Conservation (phyloP, 1,139 yeast genomes). For the Sugiyamaella grinbergsii region DNA sequence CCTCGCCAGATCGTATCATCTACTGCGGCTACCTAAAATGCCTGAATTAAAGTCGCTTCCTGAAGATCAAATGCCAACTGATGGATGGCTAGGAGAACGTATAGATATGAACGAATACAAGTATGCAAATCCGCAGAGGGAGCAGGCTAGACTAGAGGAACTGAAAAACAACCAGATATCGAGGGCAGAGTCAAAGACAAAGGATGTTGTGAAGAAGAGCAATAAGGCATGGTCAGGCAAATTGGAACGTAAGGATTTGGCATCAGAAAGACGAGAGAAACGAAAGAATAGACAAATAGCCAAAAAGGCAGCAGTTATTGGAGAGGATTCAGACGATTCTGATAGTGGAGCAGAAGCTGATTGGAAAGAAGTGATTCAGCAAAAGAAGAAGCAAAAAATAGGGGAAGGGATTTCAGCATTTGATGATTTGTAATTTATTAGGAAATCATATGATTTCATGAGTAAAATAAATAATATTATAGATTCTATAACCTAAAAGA, state of each 20-base stretch:
- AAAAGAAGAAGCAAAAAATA: conserved; percentile 59
- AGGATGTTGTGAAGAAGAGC: conserved; percentile 60
- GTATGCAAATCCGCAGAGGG: conserved; percentile 67
- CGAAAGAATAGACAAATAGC: conserved; percentile 62
- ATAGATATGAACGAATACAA: conserved; percentile 63
- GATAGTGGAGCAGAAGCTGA: conserved; percentile 65
- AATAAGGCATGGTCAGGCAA: conserved; percentile 77
- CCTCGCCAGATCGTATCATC: conserved; percentile 74
- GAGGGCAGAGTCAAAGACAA: conserved; percentile 47
- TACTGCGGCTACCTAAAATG: conserved; percentile 87
- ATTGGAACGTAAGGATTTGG: conserved; percentile 61
- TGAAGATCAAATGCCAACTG: conserved; percentile 45
- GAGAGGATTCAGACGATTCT: conserved; percentile 43
- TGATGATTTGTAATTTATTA: conserved; percentile 60
- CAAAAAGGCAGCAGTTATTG: conserved; percentile 46
- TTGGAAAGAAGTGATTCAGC: conserved; percentile 83
- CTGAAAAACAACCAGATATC: conserved; percentile 57
- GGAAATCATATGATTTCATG: not conserved
- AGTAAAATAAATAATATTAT: not conserved
- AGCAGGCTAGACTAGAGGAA: conserved; percentile 60
- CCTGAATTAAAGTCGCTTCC: conserved; percentile 72
- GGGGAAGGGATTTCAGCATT: conserved; percentile 56
- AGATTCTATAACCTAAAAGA: conserved; percentile 46
- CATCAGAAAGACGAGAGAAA: conserved; percentile 63
- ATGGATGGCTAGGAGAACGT: conserved; percentile 70